phyloP scores from a whole-genome alignment of 2,329 filamentous ascomycete species.

The Madurella fahalii region DNA sequence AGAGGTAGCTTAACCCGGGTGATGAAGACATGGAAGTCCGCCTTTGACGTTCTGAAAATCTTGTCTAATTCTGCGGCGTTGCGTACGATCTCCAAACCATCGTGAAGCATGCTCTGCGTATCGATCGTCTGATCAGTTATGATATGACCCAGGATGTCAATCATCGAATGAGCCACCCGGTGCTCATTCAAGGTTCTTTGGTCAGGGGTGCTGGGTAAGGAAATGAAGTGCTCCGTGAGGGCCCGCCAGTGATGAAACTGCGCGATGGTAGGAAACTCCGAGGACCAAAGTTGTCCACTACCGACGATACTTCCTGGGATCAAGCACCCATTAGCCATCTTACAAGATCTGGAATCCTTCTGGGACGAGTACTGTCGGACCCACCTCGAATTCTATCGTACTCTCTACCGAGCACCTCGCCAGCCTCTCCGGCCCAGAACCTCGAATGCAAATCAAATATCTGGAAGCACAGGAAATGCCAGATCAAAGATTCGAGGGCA shows the following conservation, averaged over 20 bases:
- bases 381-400: constrained; percentile 1
- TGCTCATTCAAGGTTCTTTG: background rate
- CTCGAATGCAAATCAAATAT: constrained; percentile 1
- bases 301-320: background rate
- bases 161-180: background rate
- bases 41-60: constrained; percentile 11
- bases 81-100: background rate
- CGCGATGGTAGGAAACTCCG: background rate
- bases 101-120: background rate
- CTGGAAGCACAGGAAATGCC: constrained; percentile 10
- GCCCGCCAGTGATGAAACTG: constrained; percentile 17
- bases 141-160: background rate
- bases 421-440: constrained; percentile 4
- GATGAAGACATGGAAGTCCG: constrained; percentile 14
- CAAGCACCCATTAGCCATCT: too few relatives aligned
- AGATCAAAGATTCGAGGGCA: constrained; percentile 9
- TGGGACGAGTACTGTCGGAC: background rate
- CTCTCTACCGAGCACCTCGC: background rate
- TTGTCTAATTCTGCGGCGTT: constrained; percentile 6
- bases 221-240: constrained; percentile 10
- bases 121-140: background rate
- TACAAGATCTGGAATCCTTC: background rate
- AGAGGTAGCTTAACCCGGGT: background rate
- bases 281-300: background rate
- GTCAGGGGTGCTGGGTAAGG: background rate